Base-by-base conservation (phyloP, 129 eudicot genomes). In the Apium graveolens region DNA sequence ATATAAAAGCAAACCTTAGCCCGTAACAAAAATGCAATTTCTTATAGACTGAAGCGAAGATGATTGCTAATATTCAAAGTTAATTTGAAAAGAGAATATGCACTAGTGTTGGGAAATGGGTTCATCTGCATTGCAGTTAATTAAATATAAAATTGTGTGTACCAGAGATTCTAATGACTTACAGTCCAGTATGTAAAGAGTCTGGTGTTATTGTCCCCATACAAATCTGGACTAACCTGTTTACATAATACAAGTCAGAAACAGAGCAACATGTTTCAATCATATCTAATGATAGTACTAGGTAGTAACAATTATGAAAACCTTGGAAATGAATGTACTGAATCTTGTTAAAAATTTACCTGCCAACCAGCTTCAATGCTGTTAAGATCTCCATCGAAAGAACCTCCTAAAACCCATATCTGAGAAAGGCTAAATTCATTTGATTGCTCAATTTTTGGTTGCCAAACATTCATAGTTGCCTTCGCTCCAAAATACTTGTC, bases 301-400 rank as follows among this genome's bases (percentile, higher is more conserved):
- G 70, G 18, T 31, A 32, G 72, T 66, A 66, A 66, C 39, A 66
- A 31, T 66, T 31, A 24, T 6, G 24, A 66, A 29, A 66, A 66
- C 72, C 38, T 60, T 26, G 32, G 17, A 60, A 26, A 26, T 26
- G 32, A 60, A 60, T 26, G 68, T n/a, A 60, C 68, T 26, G 6
- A 60, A n/a, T 26, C 16, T 9, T 26, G 21, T 66, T 9, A 27
- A 48, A 2, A 32, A 65, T 46, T 66, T 72, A 89, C 98, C 95
- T 93, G 97, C 98, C 98, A 93, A 79, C 98, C 98, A 76, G 98
- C 98, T 85, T 93, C 98, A 80, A 93, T 90, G 88, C 98, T 90
- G 75, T 93, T 93, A 44, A 90, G 96, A 86, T 93, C 98, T 69
- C 89, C 87, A 71, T 87, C 89, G 82, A 93, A 93, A 82, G 98